Evolutionary conservation across 2,329 filamentous ascomycete genomes (phyloP), one percentile per base, ranked within the genome.

Genomic region (Diplodia mutila): DNA sequence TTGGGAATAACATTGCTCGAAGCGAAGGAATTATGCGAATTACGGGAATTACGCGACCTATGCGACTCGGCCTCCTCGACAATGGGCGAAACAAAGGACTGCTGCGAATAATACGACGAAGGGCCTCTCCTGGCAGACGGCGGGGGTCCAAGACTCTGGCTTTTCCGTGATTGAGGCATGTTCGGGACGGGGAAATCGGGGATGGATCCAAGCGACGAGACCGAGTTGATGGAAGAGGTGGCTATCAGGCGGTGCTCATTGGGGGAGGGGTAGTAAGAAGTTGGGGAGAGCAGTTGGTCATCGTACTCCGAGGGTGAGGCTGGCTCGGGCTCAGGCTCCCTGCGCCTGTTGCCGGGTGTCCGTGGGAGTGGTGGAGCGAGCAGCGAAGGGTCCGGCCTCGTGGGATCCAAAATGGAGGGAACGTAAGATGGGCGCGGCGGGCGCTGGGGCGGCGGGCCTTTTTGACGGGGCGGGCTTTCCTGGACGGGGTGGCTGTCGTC

Each of bases 1-100:
- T 79, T 75, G 0, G 83, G 82, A 48, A 84, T 83, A 0, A 81
- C 82, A 69, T 81, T 83, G 69, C 82, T 84, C 27, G 82, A 84
- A 21, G 82, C 81, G 67, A 79, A 83, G 1, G 82, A 84, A 14
- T 77, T 77, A 39, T 76, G 76, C 14, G 34, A 37, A 12, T 37
- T 37, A 37, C 34, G 34, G 1, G 82, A 84, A 14, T 76, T 77
- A 37, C 76, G 76, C 14, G 79, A 80, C 51, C 74, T 74, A 37
- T 78, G 75, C n/a, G 75, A 79, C 61, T 82, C 82, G 6, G 80
- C 77, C 69, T 85, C 83, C 73, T 85, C 83, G 3, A 75, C 78
- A 61, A 85, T 85, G 2, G 83, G 82, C 37, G 82, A 80, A 29
- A 85, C 83, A 29, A 80, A 81, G 0, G 80, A 81, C 65, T 79